A percentile compares a stretch with the other conserved stretches of the same genome.
These are phyloP conservation scores for Dothideomycetes sp. DNA, from an alignment of 2,329 filamentous ascomycete genomes.

Conservation along the genomic window DNA sequence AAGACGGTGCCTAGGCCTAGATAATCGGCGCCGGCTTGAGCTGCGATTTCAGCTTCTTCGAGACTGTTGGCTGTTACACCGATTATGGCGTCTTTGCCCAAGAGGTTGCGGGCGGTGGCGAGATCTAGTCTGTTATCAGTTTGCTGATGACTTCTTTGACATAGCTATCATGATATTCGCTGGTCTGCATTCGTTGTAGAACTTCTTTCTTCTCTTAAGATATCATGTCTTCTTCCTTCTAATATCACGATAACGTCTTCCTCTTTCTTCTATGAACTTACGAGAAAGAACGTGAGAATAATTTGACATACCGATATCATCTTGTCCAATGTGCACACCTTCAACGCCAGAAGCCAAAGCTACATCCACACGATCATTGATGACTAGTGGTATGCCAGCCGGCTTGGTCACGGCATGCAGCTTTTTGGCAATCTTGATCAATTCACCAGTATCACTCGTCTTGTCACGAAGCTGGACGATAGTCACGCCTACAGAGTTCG, in stretches of 20 bases:
- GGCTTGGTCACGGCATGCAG: slow-evolving; percentile 61
- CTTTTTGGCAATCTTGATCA: slow-evolving; percentile 58
- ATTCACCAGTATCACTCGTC: slow-evolving; percentile 57
- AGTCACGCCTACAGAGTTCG: slow-evolving; percentile 50
- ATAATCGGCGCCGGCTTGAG: slow-evolving; percentile 72
- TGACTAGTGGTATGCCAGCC: slow-evolving; percentile 66
- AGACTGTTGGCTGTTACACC: slow-evolving; percentile 73
- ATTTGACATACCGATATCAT: slow-evolving; percentile 61
- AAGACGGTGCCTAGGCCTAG: slow-evolving; percentile 85
- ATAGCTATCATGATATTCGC: too few relatives aligned
- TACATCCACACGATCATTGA: slow-evolving; percentile 89
- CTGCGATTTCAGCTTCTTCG: slow-evolving; percentile 62
- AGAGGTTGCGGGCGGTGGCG: slow-evolving; percentile 54
- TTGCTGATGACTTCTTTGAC: too few relatives aligned
- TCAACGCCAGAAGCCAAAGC: slow-evolving; percentile 77
- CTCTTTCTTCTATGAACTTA: too few relatives aligned
- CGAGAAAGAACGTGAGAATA: neutral
- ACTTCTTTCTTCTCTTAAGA: too few relatives aligned
- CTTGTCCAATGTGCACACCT: slow-evolving; percentile 89
- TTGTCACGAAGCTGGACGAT: slow-evolving; percentile 91
- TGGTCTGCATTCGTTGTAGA: too few relatives aligned
- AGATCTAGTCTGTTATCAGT: slow-evolving; percentile 39
- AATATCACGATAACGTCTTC: too few relatives aligned
- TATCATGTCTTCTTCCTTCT: neutral
- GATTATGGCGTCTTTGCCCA: slow-evolving; percentile 71